A percentile compares a stretch with the other conserved stretches of the same genome.
These are phyloP conservation scores for Colletotrichum eleusines DNA, from an alignment of 2,329 filamentous ascomycete species.

Conservation along the genomic window DNA sequence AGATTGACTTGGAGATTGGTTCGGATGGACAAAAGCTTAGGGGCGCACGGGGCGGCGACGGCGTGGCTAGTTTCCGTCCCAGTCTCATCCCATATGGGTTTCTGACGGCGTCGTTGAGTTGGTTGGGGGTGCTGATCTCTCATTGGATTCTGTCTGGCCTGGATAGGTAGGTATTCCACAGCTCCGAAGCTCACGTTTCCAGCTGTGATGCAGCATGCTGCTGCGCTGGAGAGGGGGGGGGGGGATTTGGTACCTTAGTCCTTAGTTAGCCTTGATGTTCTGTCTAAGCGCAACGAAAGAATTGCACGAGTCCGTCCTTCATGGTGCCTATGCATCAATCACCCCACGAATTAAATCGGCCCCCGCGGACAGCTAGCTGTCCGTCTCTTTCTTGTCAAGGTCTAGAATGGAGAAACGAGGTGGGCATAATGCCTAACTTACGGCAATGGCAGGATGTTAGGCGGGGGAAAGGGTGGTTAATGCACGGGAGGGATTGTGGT, in stretches of 20 bases:
- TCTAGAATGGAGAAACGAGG: slow-evolving; percentile 6
- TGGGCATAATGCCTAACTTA: neutral
- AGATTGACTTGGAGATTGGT: neutral
- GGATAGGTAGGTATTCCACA: too few species aligned
- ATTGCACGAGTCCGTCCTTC: neutral
- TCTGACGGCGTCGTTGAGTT: slow-evolving; percentile 20
- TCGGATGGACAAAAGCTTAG: slow-evolving; percentile 8
- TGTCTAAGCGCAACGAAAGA: neutral
- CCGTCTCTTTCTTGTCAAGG: neutral
- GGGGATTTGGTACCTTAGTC: neutral
- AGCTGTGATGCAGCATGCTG: too few species aligned
- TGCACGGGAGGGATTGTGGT: too few species aligned
- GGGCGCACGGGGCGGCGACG: slow-evolving; percentile 28
- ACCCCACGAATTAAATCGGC: neutral
- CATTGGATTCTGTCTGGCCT: neutral
- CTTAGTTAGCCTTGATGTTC: too few species aligned
- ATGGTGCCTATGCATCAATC: neutral
- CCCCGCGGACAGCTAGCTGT: neutral
- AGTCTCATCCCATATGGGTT: neutral
- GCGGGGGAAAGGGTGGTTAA: too few species aligned
- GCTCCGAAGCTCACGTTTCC: too few species aligned
- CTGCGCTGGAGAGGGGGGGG: too few species aligned
- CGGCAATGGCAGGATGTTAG: slow-evolving; percentile 1
- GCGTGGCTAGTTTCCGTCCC: slow-evolving; percentile 29
- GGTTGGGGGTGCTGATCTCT: neutral